Evolutionary conservation across 345 rosid species (phyloP), one percentile per base, ranked within the genome.

Genomic region (Lepidium sativum): DNA sequence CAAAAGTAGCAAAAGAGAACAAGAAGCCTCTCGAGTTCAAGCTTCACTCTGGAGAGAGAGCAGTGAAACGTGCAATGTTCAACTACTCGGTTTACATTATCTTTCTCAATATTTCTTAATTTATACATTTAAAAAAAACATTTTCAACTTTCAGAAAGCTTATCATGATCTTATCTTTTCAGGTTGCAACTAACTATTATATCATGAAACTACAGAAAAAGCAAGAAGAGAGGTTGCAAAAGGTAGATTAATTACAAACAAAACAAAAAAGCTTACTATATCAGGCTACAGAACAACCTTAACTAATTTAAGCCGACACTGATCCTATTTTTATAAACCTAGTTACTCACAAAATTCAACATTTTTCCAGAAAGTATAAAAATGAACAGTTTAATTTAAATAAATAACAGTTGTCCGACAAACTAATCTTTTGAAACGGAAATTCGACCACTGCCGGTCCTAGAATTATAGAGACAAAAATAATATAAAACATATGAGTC

Each of bases 31-130:
- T 70, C 21, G 92, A 84, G 40, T 80, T 90, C 79, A 87, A 74
- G 64, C 91, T 87, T 72, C 97, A 77, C 65, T 85, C 95, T 2
- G 82, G 82, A 27, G 84, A 90, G 65, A 84, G 97, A 79, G 97
- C 97, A 9, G 69, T 60, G 11, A 84, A 83, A 75, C 92, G 95
- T 13, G 95, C 95, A 35, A 81, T 86, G 78, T 87, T 87, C 89
- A 90, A 90, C 71, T 86, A 87, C 60, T 84, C 86, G 56, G 97
- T 83, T 31, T 10, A 55, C 44, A 47, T 54, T 44, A 0, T 10
- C 31, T 71, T 65, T 40, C 60, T 56, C 43, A 8, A 9, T 32
- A 14, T 34, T 43, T 35, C 10, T 23, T 48, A 16, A 3, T n/a
- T 8, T 34, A n/a, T n/a, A n/a, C n/a, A n/a, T n/a, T n/a, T n/a